A percentile compares a stretch with the other conserved stretches of the same genome.
Evolutionary conservation across 257 asterid species (phyloP).

Genomic region (Jasminum sambac): DNA sequence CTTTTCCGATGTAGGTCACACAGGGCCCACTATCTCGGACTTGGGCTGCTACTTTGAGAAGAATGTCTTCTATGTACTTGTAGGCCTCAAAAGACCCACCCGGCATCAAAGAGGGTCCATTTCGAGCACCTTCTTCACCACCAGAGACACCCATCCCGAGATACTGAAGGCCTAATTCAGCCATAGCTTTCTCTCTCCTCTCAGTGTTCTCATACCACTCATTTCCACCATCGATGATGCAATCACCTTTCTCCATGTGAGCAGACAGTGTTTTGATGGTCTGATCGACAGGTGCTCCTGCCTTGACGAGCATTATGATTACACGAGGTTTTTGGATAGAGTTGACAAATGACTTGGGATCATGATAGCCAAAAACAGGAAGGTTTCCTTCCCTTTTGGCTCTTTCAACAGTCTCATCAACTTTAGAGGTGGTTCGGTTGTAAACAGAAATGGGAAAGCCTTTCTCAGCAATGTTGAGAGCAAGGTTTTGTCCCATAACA

Average conservation of each 20-base stretch:
- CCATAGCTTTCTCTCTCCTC: constrained; percentile 81
- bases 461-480: constrained; percentile 97
- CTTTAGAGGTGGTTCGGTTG: constrained; percentile 93
- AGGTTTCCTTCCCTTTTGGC: constrained; percentile 87
- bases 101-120: constrained; percentile 97
- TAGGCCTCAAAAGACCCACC: constrained; percentile 88
- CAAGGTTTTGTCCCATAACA: constrained; percentile 98
- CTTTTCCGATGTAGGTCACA: constrained; percentile 86
- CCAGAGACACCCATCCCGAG: constrained; percentile 99
- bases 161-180: constrained; percentile 73
- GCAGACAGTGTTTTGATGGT: constrained; percentile 88
- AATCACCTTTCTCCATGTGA: constrained; percentile 92
- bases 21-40: constrained; percentile 97
- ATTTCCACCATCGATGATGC: constrained; percentile 93
- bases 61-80: constrained; percentile 79
- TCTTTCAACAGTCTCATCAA: constrained; percentile 88
- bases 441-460: constrained; percentile 96
- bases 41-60: constrained; percentile 90
- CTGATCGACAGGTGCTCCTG: constrained; percentile 94
- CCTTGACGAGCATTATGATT: constrained; percentile 91
- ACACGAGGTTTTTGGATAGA: constrained; percentile 97
- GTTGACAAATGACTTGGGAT: constrained; percentile 74
- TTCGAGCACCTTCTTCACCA: constrained; percentile 96
- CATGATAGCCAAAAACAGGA: constrained; percentile 82
- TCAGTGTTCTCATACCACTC: constrained; percentile 99